Conservation (phyloP, 345 rosid species). For the Salix dunnii region DNA sequence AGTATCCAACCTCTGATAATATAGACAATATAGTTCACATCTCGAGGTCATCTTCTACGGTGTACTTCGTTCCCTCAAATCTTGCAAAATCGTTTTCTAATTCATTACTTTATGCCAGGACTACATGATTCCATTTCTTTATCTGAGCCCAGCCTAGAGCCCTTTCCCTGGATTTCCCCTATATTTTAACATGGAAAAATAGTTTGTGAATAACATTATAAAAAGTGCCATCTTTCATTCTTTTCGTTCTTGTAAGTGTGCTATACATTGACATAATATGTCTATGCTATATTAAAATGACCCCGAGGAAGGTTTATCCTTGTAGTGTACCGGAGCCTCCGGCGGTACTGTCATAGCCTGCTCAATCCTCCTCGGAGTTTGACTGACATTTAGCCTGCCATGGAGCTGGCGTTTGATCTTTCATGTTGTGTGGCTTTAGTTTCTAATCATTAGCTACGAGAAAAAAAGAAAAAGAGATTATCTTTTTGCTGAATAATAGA, state of each 20-base stretch:
- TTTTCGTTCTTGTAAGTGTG: not conserved
- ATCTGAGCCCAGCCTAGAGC: slow-evolving; percentile 37
- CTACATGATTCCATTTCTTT: slow-evolving; percentile 22
- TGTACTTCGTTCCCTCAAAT: slow-evolving; percentile 31
- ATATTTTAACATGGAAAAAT: not conserved
- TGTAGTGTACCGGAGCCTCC: not conserved
- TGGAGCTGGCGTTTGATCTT: not conserved
- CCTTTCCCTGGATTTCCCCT: slow-evolving; percentile 31
- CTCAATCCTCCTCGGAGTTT: not conserved
- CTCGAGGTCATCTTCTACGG: slow-evolving; percentile 40
- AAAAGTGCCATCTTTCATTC: no score
- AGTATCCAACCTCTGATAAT: slow-evolving; percentile 8
- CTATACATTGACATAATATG: not conserved
- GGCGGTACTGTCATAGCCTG: not conserved
- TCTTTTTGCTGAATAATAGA: not conserved
- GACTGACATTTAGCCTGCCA: not conserved
- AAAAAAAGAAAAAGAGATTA: not conserved
- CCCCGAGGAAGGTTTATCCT: not conserved
- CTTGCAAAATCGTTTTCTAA: slow-evolving; percentile 16
- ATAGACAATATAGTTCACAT: slow-evolving; percentile 28
- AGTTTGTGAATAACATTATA: no score
- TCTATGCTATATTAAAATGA: not conserved
- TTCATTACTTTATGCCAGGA: slow-evolving; percentile 18
- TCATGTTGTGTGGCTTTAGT: not conserved
- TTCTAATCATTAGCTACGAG: not conserved